These are phyloP conservation scores for Kickxella alabastrina DNA, from an alignment of 192 early-diverging fungal species.

Conservation along the genomic window DNA sequence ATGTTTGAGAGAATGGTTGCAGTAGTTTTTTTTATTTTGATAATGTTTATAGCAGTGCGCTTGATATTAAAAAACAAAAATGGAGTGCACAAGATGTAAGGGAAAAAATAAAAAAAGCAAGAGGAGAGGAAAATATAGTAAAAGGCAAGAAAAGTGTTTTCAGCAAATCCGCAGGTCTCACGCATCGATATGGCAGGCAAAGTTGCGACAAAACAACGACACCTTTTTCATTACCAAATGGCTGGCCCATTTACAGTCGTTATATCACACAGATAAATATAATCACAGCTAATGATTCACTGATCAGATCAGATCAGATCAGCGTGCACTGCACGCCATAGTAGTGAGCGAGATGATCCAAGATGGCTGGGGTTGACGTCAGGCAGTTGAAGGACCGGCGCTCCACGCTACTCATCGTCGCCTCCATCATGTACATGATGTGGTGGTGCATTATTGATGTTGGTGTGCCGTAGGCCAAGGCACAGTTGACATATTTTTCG, in stretches of 20 bases:
- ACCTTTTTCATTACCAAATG: no score
- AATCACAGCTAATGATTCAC: no score
- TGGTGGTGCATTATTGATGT: conserved; percentile 91
- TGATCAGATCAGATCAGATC: no score
- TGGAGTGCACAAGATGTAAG: conserved; percentile 1
- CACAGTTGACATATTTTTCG: conserved; percentile 62
- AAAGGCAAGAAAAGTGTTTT: no score
- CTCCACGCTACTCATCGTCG: conserved; percentile 65
- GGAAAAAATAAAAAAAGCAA: background rate
- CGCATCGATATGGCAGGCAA: no score
- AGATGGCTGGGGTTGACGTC: conserved; percentile 67
- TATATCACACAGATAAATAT: no score
- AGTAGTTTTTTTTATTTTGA: background rate
- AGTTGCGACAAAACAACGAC: no score
- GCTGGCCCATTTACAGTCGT: no score
- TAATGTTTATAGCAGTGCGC: background rate
- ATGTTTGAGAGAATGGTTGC: conserved; percentile 6
- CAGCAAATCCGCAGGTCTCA: no score
- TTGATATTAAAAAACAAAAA: background rate
- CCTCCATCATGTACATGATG: conserved; percentile 92
- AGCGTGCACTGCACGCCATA: conserved; percentile 36
- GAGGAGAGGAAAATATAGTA: background rate
- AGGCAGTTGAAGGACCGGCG: conserved; percentile 86
- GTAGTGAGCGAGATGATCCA: conserved; percentile 71
- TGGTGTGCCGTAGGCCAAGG: conserved; percentile 76